Conservation (phyloP, 176 grass and related monocot species). For the Oryza nivara region DNA sequence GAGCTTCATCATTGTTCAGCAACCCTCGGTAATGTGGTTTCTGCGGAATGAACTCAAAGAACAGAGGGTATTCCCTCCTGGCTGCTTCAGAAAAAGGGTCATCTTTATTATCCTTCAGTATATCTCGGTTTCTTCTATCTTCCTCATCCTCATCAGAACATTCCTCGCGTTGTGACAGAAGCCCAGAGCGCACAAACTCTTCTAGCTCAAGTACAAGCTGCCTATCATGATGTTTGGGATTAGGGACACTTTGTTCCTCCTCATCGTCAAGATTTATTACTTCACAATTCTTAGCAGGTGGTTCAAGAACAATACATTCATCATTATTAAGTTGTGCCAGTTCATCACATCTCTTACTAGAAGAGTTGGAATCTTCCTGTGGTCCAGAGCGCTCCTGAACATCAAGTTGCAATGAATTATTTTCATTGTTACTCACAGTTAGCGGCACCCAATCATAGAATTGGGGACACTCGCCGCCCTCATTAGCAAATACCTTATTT, state of each 20-base stretch:
- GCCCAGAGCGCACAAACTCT: conserved; percentile 54
- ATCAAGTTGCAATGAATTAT: conserved; percentile 15
- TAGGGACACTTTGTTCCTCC: conserved; percentile 13
- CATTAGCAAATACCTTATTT: conserved; percentile 3
- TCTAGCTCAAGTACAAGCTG: conserved; percentile 62
- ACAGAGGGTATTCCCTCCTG: conserved; percentile 54
- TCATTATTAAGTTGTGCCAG: conserved; percentile 28
- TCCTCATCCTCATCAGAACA: conserved; percentile 51
- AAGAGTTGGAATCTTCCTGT: not conserved
- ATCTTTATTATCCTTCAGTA: not conserved
- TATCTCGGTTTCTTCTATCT: conserved; percentile 26
- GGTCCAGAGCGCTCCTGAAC: not conserved
- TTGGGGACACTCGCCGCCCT: not conserved
- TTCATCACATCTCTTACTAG: conserved; percentile 12
- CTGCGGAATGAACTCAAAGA: conserved; percentile 67
- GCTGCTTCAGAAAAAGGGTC: conserved; percentile 59
- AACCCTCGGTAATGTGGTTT: conserved; percentile 68
- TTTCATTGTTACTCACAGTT: not conserved
- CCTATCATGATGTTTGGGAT: conserved; percentile 36
- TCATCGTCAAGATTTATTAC: conserved; percentile 53
- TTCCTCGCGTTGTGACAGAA: conserved; percentile 56
- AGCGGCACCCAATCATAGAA: not conserved
- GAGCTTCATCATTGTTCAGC: conserved; percentile 23
- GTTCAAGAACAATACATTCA: conserved; percentile 43
- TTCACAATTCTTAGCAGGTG: conserved; percentile 33